A percentile compares a stretch with the other conserved stretches of the same genome.
phyloP scores from a whole-genome alignment of 352 stramenopile species.

The Phytophthora aleatoria region DNA sequence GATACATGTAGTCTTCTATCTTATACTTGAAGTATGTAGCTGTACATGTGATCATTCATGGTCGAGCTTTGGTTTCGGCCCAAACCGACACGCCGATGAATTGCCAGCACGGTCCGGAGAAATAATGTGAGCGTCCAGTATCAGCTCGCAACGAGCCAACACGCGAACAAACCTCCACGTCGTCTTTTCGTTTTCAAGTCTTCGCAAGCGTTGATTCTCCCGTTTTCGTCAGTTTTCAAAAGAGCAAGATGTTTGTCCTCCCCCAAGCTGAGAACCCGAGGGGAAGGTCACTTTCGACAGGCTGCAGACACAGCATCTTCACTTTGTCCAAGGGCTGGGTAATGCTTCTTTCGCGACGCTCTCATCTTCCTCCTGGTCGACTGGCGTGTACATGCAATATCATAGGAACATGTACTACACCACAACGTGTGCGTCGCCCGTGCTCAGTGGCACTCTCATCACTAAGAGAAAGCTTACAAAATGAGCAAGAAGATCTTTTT shows the following conservation, averaged over 20 bases:
- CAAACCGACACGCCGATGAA: conserved; percentile 4
- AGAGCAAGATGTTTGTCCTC: background rate
- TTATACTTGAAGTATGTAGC: background rate
- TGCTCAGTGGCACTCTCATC: background rate
- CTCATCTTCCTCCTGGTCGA: background rate
- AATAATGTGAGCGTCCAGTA: conserved; percentile 7
- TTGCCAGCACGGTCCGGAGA: background rate
- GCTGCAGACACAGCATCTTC: background rate
- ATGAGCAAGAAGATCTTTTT: too few species aligned
- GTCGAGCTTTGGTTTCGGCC: background rate
- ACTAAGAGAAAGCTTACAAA: too few species aligned
- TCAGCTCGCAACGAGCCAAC: background rate
- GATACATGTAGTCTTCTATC: background rate
- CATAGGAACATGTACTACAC: background rate
- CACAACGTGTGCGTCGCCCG: background rate
- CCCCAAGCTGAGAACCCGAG: background rate
- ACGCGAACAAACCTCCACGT: background rate
- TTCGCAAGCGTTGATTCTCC: background rate
- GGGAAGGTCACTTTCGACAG: background rate
- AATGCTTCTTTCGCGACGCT: conserved; percentile 4
- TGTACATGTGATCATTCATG: background rate
- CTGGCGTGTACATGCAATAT: background rate
- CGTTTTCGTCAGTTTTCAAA: background rate
- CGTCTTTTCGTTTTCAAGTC: conserved; percentile 3
- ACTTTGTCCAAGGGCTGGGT: background rate